phyloP scores from a whole-genome alignment of 73 alveolate genomes.

The Tetrahymena thermophila region DNA sequence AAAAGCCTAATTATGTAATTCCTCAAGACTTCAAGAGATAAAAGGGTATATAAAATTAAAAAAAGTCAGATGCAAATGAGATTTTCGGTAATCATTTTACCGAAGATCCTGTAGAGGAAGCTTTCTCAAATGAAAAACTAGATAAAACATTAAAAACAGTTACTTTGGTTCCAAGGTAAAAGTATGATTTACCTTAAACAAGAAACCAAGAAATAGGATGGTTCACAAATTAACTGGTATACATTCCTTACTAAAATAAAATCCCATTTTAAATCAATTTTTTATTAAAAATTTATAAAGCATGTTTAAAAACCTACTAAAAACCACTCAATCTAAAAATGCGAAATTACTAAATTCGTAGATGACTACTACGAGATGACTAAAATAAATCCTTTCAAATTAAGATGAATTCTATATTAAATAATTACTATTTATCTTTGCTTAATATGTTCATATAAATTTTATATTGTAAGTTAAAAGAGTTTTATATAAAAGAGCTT shows the following conservation, averaged over 20 bases:
- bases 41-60: constrained; percentile 2
- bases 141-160: constrained; percentile 21
- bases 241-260: not conserved
- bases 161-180: constrained; percentile 30
- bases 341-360: constrained; percentile 38
- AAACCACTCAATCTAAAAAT: constrained; percentile 14
- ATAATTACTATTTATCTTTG: not conserved
- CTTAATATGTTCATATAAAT: not conserved
- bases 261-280: not conserved
- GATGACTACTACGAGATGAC: constrained; percentile 42
- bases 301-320: constrained; percentile 32
- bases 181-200: constrained; percentile 27
- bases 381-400: constrained; percentile 27
- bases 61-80: constrained; percentile 2
- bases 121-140: constrained; percentile 34
- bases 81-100: constrained; percentile 38
- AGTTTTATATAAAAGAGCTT: not conserved
- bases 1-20: constrained; percentile 25
- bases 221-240: constrained; percentile 35
- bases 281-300: not conserved
- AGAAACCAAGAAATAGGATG: constrained; percentile 36
- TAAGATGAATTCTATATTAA: not conserved
- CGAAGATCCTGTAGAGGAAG: constrained; percentile 45
- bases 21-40: constrained; percentile 9
- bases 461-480: not conserved